A percentile compares a stretch with the other conserved stretches of the same genome.
phyloP scores from a whole-genome alignment of 2,329 filamentous ascomycete genomes.

The Pestalotiopsis sp. region DNA sequence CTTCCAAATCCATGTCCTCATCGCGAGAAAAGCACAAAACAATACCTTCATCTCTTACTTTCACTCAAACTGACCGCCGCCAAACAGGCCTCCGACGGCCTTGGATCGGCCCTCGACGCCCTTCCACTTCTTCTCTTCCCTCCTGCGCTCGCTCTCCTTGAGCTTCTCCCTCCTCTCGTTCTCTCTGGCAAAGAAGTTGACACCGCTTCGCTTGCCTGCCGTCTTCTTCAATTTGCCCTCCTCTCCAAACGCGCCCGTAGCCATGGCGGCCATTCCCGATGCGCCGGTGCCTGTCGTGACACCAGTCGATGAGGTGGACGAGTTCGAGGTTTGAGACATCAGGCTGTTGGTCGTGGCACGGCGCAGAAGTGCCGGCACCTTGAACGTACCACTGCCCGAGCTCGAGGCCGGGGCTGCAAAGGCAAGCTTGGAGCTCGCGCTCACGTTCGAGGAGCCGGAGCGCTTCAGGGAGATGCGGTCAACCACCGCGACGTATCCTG shows the following conservation, averaged over 20 bases:
- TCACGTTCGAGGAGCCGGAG: constrained; percentile 41
- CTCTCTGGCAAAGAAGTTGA: constrained; percentile 63
- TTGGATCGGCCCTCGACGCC: constrained; percentile 60
- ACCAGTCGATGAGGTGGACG: constrained; percentile 4
- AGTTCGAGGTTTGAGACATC: constrained; percentile 36
- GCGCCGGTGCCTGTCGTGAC: not conserved
- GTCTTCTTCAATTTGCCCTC: constrained; percentile 61
- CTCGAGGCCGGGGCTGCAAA: constrained; percentile 52
- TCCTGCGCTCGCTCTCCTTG: constrained; percentile 58
- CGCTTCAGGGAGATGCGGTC: constrained; percentile 77
- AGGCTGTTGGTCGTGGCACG: constrained; percentile 69
- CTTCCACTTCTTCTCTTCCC: constrained; percentile 60
- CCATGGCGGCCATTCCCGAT: constrained; percentile 18
- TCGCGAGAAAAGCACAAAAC: not conserved
- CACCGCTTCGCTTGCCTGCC: constrained; percentile 61
- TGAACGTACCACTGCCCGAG: constrained; percentile 53
- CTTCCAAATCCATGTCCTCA: not conserved
- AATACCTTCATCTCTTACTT: not conserved
- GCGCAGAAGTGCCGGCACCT: constrained; percentile 71
- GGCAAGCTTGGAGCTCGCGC: constrained; percentile 50
- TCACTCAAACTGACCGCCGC: constrained; percentile 56
- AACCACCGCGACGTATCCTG: constrained; percentile 53
- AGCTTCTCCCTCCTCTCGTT: constrained; percentile 58
- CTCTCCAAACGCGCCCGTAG: constrained; percentile 43
- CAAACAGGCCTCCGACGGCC: constrained; percentile 61